These are phyloP conservation scores for Candida maesae DNA, from an alignment of 805 yeast species.

Conservation along the genomic window DNA sequence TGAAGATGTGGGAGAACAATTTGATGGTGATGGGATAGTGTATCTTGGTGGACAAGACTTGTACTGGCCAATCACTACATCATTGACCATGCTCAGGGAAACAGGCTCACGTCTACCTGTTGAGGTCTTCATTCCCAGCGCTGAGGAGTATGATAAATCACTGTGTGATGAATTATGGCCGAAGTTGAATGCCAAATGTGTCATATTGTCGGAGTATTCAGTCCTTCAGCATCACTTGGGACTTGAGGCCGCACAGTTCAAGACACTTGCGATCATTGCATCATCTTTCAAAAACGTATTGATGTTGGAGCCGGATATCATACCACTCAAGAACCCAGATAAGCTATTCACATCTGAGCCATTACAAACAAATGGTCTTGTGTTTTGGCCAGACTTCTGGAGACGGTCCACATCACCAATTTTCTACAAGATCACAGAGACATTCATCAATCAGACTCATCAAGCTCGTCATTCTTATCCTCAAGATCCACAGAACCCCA, in stretches of 20 bases:
- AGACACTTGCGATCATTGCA: slow-evolving; percentile 68
- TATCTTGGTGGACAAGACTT: slow-evolving; percentile 74
- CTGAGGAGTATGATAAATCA: slow-evolving; percentile 66
- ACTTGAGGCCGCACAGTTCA: slow-evolving; percentile 61
- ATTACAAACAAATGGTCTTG: slow-evolving; percentile 36
- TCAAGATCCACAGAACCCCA: slow-evolving; percentile 34
- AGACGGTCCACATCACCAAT: slow-evolving; percentile 60
- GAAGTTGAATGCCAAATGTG: slow-evolving; percentile 59
- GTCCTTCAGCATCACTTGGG: too few species aligned
- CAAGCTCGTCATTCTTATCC: slow-evolving; percentile 27
- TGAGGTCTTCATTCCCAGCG: slow-evolving; percentile 74
- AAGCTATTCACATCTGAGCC: slow-evolving; percentile 35
- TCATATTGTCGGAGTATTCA: slow-evolving; percentile 46
- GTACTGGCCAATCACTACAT: slow-evolving; percentile 56
- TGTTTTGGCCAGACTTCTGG: slow-evolving; percentile 73
- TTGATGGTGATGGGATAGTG: slow-evolving; percentile 57
- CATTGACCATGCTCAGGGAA: slow-evolving; percentile 53
- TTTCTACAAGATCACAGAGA: slow-evolving; percentile 53
- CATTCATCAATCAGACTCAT: slow-evolving; percentile 32
- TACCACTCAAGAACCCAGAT: slow-evolving; percentile 50
- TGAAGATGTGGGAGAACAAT: slow-evolving; percentile 29
- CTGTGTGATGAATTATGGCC: slow-evolving; percentile 67
- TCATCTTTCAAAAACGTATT: slow-evolving; percentile 74
- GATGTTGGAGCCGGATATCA: slow-evolving; percentile 72
- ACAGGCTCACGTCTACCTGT: slow-evolving; percentile 70